Evolutionary conservation across 768 basidiomycete species (phyloP).

Genomic region (Podaxis pistillaris): DNA sequence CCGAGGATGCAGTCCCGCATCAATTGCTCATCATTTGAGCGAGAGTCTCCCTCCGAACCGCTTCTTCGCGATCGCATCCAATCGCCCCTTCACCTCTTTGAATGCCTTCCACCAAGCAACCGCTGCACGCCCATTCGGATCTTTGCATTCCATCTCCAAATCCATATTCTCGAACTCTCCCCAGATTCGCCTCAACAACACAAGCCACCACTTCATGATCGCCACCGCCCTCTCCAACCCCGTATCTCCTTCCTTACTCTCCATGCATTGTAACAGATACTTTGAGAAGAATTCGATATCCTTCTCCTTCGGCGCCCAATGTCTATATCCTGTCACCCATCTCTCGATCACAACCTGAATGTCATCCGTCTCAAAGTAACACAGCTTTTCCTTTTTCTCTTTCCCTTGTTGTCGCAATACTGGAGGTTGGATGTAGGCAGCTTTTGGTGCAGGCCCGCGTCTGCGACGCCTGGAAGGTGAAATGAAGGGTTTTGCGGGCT

Average conservation of each 20-base stretch:
- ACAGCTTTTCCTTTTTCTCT: slow-evolving; percentile 52
- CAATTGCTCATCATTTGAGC: slow-evolving; percentile 41
- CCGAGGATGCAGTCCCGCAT: slow-evolving; percentile 31
- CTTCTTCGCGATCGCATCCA: slow-evolving; percentile 63
- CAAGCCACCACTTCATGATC: slow-evolving; percentile 81
- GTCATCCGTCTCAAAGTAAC: slow-evolving; percentile 65
- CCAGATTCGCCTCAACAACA: slow-evolving; percentile 66
- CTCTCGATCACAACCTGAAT: slow-evolving; percentile 67
- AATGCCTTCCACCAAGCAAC: slow-evolving; percentile 81
- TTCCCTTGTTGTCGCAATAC: slow-evolving; percentile 58
- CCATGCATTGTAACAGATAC: slow-evolving; percentile 68
- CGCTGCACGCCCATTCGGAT: slow-evolving; percentile 41
- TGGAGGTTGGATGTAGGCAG: slow-evolving; percentile 47
- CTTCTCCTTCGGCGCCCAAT: slow-evolving; percentile 62
- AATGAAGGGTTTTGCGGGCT: slow-evolving; percentile 43
- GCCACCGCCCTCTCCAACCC: slow-evolving; percentile 68
- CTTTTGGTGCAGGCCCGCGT: slow-evolving; percentile 55
- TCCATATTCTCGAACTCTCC: slow-evolving; percentile 49
- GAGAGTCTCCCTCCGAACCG: slow-evolving; percentile 74
- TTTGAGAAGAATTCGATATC: slow-evolving; percentile 77
- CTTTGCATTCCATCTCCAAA: slow-evolving; percentile 30
- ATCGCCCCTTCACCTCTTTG: slow-evolving; percentile 59
- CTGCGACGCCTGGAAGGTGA: slow-evolving; percentile 39
- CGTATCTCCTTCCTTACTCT: slow-evolving; percentile 51
- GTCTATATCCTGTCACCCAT: slow-evolving; percentile 70